Evolutionary conservation across 768 basidiomycete genomes (phyloP), one percentile per base, ranked within the genome.

Genomic region (Cyclocybe cylindracea): DNA sequence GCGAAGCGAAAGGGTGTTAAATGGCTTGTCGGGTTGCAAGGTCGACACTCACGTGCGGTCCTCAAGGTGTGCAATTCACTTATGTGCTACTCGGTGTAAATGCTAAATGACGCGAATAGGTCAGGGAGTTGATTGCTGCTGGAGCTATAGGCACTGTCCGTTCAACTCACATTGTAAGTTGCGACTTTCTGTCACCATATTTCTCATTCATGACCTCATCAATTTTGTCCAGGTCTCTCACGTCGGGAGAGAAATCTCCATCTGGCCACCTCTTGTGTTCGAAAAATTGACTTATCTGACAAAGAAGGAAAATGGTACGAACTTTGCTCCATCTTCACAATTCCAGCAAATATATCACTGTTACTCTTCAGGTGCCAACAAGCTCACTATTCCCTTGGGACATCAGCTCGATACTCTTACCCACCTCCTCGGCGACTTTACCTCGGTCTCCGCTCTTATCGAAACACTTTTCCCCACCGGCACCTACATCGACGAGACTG

Each of bases 21-120:
- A 48, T 62, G 60, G 5, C 54, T 73, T 5, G 61, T 76, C n/a
- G 75, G 74, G 8, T 50, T 68, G 3, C 73, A 75, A 54, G 67
- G 59, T 2, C 63, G 68, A 42, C 61, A 70, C 36, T 61, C 61
- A 4, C 53, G 57, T 2, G 55, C 60, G 7, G 38, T 70, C 8
- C 52, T 54, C 46, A 73, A 71, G 70, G 72, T 71, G 44, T 42
- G 49, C 31, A 7, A 5, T 5, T n/a, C 10, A 2, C 10, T 3
- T 32, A 1, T 45, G 5, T 19, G n/a, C 10, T 10, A n/a, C 31
- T 39, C 42, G 1, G 24, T 14, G 13, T 52, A 18, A 24, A 50
- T n/a, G 29, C 14, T 9, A n/a, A 11, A 33, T 10, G 31, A 61
- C 60, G 0, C 64, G 60, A 56, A 68, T 68, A 50, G 71, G 58